Evolutionary conservation across 352 stramenopile genomes (phyloP).

Genomic region (Phytophthora citrophthora): DNA sequence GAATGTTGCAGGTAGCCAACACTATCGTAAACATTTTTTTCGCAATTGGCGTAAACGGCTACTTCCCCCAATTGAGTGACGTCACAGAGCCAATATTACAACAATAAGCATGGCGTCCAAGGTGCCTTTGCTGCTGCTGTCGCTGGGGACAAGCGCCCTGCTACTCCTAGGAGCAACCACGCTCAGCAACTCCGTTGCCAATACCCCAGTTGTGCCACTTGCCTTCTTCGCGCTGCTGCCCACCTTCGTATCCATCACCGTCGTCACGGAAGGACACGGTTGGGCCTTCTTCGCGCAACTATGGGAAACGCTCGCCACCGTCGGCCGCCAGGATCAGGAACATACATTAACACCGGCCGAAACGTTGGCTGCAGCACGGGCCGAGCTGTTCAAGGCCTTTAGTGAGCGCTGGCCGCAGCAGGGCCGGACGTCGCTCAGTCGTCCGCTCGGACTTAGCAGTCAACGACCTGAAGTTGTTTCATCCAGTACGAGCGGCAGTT

Average conservation of each 20-base stretch:
- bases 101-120: conserved; percentile 45
- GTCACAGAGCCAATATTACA: not conserved
- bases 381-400: conserved; percentile 54
- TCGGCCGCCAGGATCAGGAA: conserved; percentile 11
- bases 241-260: conserved; percentile 46
- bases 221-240: conserved; percentile 63
- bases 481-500: conserved; percentile 53
- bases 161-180: conserved; percentile 16
- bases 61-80: not conserved
- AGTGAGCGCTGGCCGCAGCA: conserved; percentile 50
- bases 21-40: not conserved
- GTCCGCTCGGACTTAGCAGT: conserved; percentile 32
- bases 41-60: not conserved
- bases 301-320: conserved; percentile 41
- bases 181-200: conserved; percentile 12
- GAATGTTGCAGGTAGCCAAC: no score
- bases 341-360: conserved; percentile 20
- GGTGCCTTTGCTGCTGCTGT: conserved; percentile 26
- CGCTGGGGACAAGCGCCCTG: conserved; percentile 32
- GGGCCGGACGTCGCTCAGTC: conserved; percentile 15
- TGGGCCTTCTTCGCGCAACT: conserved; percentile 35
- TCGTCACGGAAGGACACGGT: conserved; percentile 47
- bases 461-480: conserved; percentile 44
- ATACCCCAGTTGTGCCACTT: conserved; percentile 34
- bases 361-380: conserved; percentile 34